Evolutionary conservation across 192 early-diverging fungal genomes (phyloP).

Genomic region (Coemansia sp.): DNA sequence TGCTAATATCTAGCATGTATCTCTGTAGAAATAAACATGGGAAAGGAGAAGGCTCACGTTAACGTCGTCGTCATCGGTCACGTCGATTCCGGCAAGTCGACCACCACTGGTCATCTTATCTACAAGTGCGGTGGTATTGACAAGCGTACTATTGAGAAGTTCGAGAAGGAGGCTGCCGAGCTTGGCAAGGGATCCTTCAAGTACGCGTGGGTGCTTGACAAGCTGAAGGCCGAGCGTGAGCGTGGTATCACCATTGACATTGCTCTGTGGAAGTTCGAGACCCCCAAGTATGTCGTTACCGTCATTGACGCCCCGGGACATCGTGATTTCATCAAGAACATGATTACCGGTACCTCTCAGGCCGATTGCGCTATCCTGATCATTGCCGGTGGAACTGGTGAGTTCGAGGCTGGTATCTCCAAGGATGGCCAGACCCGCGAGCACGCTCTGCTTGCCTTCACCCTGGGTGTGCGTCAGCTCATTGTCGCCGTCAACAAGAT

Average conservation of each 20-base stretch:
- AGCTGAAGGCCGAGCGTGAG: constrained; percentile 99
- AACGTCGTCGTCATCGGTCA: constrained; percentile 97
- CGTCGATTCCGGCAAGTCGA: constrained; percentile 99
- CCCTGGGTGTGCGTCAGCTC: constrained; percentile 97
- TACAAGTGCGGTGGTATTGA: constrained; percentile 99
- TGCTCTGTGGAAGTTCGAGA: constrained; percentile 96
- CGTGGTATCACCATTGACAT: constrained; percentile 99
- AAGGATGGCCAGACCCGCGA: constrained; percentile 99
- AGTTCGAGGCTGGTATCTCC: constrained; percentile 97
- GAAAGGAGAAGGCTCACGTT: constrained; percentile 90
- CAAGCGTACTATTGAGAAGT: constrained; percentile 99
- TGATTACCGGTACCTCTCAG: constrained; percentile 99
- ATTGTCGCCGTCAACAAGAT: constrained; percentile 99
- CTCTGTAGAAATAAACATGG: constrained; percentile 55
- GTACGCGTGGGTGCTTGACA: constrained; percentile 99
- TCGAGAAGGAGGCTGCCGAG: constrained; percentile 98
- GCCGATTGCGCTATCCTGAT: constrained; percentile 98
- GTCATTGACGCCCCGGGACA: constrained; percentile 99
- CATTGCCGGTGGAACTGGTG: constrained; percentile 87
- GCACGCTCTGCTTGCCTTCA: constrained; percentile 97
- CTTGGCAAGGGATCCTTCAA: constrained; percentile 99
- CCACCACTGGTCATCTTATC: constrained; percentile 99
- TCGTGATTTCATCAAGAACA: constrained; percentile 99
- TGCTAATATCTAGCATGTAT: neutral
- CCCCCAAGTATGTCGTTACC: constrained; percentile 95